Evolutionary conservation across 805 yeast species (phyloP).

Genomic region (Cyberlindnera japonica): DNA sequence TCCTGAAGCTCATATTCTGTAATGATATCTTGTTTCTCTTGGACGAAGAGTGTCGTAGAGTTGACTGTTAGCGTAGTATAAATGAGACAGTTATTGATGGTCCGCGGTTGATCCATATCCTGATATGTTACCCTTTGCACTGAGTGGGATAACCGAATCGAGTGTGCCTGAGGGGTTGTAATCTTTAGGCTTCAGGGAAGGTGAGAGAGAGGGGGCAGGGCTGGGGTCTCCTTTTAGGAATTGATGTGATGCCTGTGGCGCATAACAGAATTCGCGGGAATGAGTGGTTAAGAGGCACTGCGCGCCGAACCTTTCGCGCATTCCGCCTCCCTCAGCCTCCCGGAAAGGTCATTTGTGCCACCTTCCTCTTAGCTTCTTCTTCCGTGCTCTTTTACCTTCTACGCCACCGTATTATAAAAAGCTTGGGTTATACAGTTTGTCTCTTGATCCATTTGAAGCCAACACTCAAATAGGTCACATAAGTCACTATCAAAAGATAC

Average conservation of each 20-base stretch:
- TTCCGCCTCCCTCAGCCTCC: too few relatives aligned
- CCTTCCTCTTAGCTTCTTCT: too few relatives aligned
- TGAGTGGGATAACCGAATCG: too few relatives aligned
- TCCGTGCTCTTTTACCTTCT: neutral
- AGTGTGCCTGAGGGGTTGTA: too few relatives aligned
- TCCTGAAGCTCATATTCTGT: slow-evolving; percentile 39
- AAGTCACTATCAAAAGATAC: too few relatives aligned
- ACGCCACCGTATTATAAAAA: neutral
- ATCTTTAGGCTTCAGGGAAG: too few relatives aligned
- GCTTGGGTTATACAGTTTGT: too few relatives aligned
- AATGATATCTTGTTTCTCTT: slow-evolving; percentile 45
- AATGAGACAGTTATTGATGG: slow-evolving; percentile 28
- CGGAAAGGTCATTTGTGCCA: too few relatives aligned
- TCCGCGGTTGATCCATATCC: slow-evolving; percentile 2
- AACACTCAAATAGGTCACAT: too few relatives aligned
- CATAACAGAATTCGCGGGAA: neutral
- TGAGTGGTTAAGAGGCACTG: neutral
- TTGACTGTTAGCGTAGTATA: slow-evolving; percentile 48
- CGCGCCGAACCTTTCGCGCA: neutral
- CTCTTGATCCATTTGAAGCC: neutral
- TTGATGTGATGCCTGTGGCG: neutral
- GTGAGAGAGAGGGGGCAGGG: too few relatives aligned
- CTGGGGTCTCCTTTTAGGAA: too few relatives aligned
- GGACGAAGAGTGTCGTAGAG: slow-evolving; percentile 57
- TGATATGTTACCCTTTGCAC: too few relatives aligned